Evolutionary conservation across 164 flowering plant genomes (phyloP).

Genomic region (Stephania yunnanensis): DNA sequence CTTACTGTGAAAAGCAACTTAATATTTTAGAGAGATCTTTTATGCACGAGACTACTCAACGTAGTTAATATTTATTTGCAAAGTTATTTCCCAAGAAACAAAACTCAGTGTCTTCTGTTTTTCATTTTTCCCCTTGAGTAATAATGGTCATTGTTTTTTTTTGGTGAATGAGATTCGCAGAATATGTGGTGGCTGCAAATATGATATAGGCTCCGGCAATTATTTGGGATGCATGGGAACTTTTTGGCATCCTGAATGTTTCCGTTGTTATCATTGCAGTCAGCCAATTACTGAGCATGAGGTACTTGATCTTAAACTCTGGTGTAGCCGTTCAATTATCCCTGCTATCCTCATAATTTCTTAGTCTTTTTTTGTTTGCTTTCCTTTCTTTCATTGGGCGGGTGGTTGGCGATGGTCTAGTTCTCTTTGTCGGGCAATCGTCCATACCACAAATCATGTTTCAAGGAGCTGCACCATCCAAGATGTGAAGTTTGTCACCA

Average conservation of each 20-base stretch:
- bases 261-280: conserved; percentile 65
- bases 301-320: conserved; percentile 34
- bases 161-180: conserved; percentile 27
- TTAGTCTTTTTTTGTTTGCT: conserved; percentile 25
- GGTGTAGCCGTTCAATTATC: neutral
- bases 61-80: neutral
- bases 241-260: conserved; percentile 84
- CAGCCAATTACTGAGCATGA: conserved; percentile 73
- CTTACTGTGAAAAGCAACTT: neutral
- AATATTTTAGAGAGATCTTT: neutral
- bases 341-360: neutral
- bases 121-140: neutral
- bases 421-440: conserved; percentile 84
- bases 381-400: conserved; percentile 23
- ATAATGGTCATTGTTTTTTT: neutral
- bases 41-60: neutral
- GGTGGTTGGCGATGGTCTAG: conserved; percentile 32
- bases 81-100: neutral
- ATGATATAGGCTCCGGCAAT: conserved; percentile 65
- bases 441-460: conserved; percentile 87
- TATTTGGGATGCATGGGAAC: conserved; percentile 84
- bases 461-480: conserved; percentile 87
- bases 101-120: neutral
- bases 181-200: conserved; percentile 73
- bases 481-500: conserved; percentile 95